These are phyloP conservation scores for Orbilia ellipsospora DNA, from an alignment of 2,329 filamentous ascomycete species.

Conservation along the genomic window DNA sequence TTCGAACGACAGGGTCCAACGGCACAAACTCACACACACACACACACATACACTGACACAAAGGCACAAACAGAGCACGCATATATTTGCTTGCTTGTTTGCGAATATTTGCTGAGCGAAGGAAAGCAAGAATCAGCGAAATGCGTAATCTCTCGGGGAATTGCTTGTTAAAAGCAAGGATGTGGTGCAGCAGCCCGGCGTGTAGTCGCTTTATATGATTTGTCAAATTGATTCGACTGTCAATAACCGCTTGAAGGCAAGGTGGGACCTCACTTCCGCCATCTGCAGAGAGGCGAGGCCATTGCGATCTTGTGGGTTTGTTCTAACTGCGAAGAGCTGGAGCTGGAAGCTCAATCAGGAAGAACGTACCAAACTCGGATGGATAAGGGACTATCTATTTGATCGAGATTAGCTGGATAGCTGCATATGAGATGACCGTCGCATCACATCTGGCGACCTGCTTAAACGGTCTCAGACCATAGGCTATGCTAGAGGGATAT, in stretches of 20 bases:
- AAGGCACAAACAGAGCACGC: not conserved
- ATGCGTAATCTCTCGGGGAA: constrained; percentile 54
- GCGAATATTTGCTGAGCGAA: constrained; percentile 26
- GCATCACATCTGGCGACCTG: constrained; percentile 37
- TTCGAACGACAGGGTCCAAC: constrained; percentile 43
- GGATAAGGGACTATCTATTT: constrained; percentile 13
- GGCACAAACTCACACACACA: constrained; percentile 19
- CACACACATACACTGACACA: constrained; percentile 1
- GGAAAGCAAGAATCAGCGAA: constrained; percentile 38
- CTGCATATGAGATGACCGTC: constrained; percentile 32
- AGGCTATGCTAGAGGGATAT: constrained; percentile 2
- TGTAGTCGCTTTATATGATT: constrained; percentile 55
- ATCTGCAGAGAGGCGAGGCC: constrained; percentile 49
- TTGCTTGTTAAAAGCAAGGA: constrained; percentile 51
- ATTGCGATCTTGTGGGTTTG: constrained; percentile 17
- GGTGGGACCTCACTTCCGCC: constrained; percentile 55
- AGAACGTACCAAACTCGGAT: constrained; percentile 33
- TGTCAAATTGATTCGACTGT: constrained; percentile 46
- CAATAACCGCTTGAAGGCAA: constrained; percentile 51
- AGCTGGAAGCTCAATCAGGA: constrained; percentile 45
- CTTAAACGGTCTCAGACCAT: constrained; percentile 40
- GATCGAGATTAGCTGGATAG: constrained; percentile 49
- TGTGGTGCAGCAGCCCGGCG: constrained; percentile 53
- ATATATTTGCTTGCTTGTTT: constrained; percentile 37
- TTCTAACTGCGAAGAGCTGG: constrained; percentile 24